Evolutionary conservation across 768 basidiomycete species (phyloP), one percentile per base, ranked within the genome.

Genomic region (Suillus clintonianus): DNA sequence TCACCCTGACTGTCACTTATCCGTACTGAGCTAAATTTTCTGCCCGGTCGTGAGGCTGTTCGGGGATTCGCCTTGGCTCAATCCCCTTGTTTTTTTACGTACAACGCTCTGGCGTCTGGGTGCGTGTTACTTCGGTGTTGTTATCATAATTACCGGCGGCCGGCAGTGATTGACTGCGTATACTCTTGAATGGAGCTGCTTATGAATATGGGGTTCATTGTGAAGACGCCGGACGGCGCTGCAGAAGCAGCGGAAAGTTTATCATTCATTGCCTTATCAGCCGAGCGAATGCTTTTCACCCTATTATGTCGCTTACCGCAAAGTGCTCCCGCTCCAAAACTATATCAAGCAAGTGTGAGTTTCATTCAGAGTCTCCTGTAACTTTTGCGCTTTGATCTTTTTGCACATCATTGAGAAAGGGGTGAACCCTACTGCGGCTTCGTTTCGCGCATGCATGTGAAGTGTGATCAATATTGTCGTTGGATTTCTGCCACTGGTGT

Each of bases 111-210:
- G 11, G 6, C 22, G 36, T 24, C 53, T 22, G 34, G 4, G 6
- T 37, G 54, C 54, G 15, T 56, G 56, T 17, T 27, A 39, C 37
- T 41, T 27, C 11, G 37, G 24, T 39, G 24, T 39, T 39, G 55
- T 39, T 57, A 57, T 57, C 39, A 57, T 41, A 57, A 57, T 57
- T 57, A 57, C 56, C 56, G 56, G 54, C n/a, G n/a, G 14, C 54
- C 14, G 51, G 19, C 51, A 53, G n/a, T 55, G 34, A 27, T 24
- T 5, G 19, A 34, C 19, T 32, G 19, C 30, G 9, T 30, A 19
- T 17, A 30, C 17, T 30, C 30, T 34, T 19, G 15, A 10, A 30
- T 51, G 15, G 27, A 51, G 50, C 50, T 17, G 30, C 50, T 51
- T 53, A 53, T 34, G 30, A 53, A 34, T 53, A n/a, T 53, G 51